Conservation (phyloP, 2,329 filamentous ascomycete genomes). For the Pseudonectria buxi region DNA sequence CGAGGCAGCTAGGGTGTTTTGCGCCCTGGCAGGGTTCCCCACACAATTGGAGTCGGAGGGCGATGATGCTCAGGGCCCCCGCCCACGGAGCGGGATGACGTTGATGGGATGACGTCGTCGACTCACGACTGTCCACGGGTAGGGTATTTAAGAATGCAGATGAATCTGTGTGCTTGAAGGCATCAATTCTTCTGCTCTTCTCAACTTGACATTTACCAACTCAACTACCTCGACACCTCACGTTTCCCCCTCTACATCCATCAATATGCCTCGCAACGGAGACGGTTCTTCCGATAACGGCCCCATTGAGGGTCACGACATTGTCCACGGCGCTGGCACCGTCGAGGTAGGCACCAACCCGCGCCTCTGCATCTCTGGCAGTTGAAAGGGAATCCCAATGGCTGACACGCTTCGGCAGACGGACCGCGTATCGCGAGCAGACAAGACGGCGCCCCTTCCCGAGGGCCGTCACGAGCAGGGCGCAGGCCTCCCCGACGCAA, state of each 20-base stretch:
- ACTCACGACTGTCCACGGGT: not conserved
- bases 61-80: not conserved
- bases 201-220: slow-evolving; percentile 1
- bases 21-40: not conserved
- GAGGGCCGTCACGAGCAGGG: slow-evolving; percentile 38
- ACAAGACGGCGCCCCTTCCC: slow-evolving; percentile 44
- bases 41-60: not conserved
- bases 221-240: slow-evolving; percentile 1
- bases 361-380: not conserved
- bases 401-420: slow-evolving; percentile 14
- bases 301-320: slow-evolving; percentile 34
- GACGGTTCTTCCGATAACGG: slow-evolving; percentile 42
- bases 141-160: not conserved
- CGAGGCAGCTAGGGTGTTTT: too few relatives aligned
- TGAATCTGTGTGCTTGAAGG: slow-evolving; percentile 1
- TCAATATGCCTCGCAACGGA: slow-evolving; percentile 45
- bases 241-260: slow-evolving; percentile 1
- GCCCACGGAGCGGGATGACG: slow-evolving; percentile 2
- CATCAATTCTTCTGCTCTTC: slow-evolving; percentile 2
- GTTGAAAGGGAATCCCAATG: not conserved
- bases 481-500: slow-evolving; percentile 30
- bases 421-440: slow-evolving; percentile 36
- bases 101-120: slow-evolving; percentile 8
- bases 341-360: slow-evolving; percentile 27
- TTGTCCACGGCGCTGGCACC: slow-evolving; percentile 37